Conservation (phyloP, 495 filamentous ascomycete species). For the Neurospora hispaniola region DNA sequence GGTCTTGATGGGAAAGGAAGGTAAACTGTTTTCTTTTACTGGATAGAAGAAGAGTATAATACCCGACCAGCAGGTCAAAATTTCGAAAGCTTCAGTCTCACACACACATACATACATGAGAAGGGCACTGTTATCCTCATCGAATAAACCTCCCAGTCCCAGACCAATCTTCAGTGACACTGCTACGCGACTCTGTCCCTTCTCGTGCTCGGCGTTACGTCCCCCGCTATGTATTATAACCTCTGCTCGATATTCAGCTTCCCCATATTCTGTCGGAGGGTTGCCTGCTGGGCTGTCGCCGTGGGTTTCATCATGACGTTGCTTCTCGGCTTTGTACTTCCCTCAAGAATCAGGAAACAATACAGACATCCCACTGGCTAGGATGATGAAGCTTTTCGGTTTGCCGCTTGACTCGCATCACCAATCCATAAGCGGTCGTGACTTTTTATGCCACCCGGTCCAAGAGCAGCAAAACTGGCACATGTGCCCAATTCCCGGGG, state of each 20-base stretch:
- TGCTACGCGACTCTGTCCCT: too few relatives aligned
- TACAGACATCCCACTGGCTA: neutral
- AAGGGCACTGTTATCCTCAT: too few relatives aligned
- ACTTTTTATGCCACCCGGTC: conserved; percentile 1
- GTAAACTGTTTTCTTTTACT: neutral
- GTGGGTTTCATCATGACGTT: neutral
- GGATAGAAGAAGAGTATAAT: neutral
- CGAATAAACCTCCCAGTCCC: too few relatives aligned
- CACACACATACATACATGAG: neutral
- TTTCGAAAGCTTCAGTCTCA: neutral
- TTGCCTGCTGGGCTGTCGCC: neutral
- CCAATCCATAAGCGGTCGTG: conserved; percentile 1
- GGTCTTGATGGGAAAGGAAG: neutral
- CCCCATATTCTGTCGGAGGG: too few relatives aligned
- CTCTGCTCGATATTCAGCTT: too few relatives aligned
- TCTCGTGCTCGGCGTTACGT: too few relatives aligned
- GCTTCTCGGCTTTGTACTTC: neutral
- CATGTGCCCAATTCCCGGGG: neutral
- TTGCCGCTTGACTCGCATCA: neutral
- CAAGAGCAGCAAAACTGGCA: neutral
- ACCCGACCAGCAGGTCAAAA: neutral
- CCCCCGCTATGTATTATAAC: too few relatives aligned
- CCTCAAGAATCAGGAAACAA: neutral
- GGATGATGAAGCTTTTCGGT: neutral
- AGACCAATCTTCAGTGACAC: too few relatives aligned